phyloP scores from a whole-genome alignment of 2,329 filamentous ascomycete species.

The Decorospora gaudefroyi region DNA sequence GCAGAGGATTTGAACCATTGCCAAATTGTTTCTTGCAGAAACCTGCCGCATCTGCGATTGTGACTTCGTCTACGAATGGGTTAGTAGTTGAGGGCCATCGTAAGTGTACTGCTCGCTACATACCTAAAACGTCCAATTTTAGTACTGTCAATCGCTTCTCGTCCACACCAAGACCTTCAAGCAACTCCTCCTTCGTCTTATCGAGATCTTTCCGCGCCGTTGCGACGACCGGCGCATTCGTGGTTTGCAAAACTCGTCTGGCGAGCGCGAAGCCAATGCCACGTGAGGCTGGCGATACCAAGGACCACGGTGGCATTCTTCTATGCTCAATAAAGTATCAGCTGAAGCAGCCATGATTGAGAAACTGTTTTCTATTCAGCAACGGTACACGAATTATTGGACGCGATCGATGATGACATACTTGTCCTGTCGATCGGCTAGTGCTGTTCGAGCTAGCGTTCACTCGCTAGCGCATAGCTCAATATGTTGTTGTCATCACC shows the following conservation, averaged over 20 bases:
- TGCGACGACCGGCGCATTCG: conserved; percentile 62
- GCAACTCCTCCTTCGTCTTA: conserved; percentile 55
- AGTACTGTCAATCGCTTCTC: conserved; percentile 57
- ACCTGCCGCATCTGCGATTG: conserved; percentile 62
- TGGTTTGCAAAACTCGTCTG: conserved; percentile 61
- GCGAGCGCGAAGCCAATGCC: conserved; percentile 67
- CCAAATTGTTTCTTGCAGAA: conserved; percentile 61
- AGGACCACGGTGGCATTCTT: conserved; percentile 54
- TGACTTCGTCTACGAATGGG: conserved; percentile 60
- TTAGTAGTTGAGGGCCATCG: not conserved
- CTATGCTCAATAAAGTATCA: not conserved
- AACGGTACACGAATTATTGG: conserved; percentile 11
- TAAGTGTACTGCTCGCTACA: not conserved
- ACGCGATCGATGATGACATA: conserved; percentile 43
- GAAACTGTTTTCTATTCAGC: conserved; percentile 1
- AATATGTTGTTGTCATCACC: not conserved
- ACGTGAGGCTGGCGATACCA: conserved; percentile 64
- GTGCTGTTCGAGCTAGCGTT: conserved; percentile 1
- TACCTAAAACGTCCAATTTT: conserved; percentile 63
- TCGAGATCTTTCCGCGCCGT: conserved; percentile 62
- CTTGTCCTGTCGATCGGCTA: conserved; percentile 30
- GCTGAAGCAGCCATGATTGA: conserved; percentile 13
- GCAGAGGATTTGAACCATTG: conserved; percentile 57
- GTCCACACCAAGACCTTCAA: conserved; percentile 56
- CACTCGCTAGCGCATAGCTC: not conserved